Evolutionary conservation across 2,329 filamentous ascomycete species (phyloP), one percentile per base, ranked within the genome.

Genomic region (Epichloe gansuensis): DNA sequence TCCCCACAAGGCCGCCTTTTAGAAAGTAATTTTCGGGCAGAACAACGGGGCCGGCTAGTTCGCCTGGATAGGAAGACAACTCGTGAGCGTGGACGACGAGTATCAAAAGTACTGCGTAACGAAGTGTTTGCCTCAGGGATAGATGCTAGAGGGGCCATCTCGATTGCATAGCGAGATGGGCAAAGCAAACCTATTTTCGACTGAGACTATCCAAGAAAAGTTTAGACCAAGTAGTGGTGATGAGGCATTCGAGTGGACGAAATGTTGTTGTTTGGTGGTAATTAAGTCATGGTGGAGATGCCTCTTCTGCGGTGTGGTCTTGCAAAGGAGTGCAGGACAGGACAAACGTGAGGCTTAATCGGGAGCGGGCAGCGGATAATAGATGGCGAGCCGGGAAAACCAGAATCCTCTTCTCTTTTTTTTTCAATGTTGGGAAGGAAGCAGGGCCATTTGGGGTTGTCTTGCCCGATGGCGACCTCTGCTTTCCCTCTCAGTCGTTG

Each of bases 61-160:
- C 59, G 59, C 23, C 61, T 58, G 36, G 65, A 59, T 8, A 61
- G 34, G 40, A 63, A 54, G 41, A 64, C 35, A 25, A 60, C 58
- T 47, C 62, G 65, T 3, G 63, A 61, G 34, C 61, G 57, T 5
- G 60, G 58, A 12, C 57, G 53, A 36, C 49, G 52, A 27, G 51
- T 51, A 49, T 47, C 57, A 42, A 44, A 55, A 15, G 54, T 54
- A 42, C 56, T 53, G n/a, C 55, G 52, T 51, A 58, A 51, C 36
- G 53, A 53, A 52, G 58, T 44, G 52, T 55, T 53, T 52, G 56
- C 55, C 51, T 61, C 58, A 23, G 58, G 53, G 43, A 63, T 64
- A 56, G 63, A 61, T 59, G 62, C 57, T 57, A 60, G 49, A 34
- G 56, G 51, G 56, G 56, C 57, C 66, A 69, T 68, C 45, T 42